These are phyloP conservation scores for Neocucurbitaria cava DNA, from an alignment of 2,329 filamentous ascomycete genomes.

Conservation along the genomic window DNA sequence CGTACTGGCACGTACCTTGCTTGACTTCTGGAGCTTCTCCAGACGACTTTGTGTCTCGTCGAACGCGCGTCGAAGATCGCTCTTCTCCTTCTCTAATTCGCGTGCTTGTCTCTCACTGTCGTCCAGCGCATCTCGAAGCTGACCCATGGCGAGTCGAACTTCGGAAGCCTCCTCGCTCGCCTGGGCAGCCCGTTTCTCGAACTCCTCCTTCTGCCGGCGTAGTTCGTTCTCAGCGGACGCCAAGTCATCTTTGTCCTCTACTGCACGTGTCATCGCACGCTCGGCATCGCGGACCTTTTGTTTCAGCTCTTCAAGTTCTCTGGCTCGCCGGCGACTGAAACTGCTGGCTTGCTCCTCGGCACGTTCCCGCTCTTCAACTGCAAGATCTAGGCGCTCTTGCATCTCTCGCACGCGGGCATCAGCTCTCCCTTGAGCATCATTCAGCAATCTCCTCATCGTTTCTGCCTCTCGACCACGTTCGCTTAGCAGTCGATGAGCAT, in stretches of 20 bases:
- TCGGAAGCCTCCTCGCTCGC: constrained; percentile 77
- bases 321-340: constrained; percentile 74
- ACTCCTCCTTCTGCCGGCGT: constrained; percentile 74
- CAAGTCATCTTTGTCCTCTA: constrained; percentile 79
- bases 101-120: constrained; percentile 84
- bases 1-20: constrained; percentile 53
- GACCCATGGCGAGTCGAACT: constrained; percentile 76
- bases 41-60: constrained; percentile 80
- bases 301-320: constrained; percentile 88
- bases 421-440: constrained; percentile 83
- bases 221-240: constrained; percentile 77
- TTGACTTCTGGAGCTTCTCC: constrained; percentile 78
- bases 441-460: constrained; percentile 88
- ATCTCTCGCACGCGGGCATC: constrained; percentile 87
- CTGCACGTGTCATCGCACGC: constrained; percentile 72
- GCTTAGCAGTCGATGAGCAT: constrained; percentile 83
- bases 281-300: constrained; percentile 81
- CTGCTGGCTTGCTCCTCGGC: constrained; percentile 89
- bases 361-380: constrained; percentile 91
- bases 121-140: constrained; percentile 81
- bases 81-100: constrained; percentile 82
- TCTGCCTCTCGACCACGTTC: constrained; percentile 92
- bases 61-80: constrained; percentile 74
- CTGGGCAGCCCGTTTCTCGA: constrained; percentile 73
- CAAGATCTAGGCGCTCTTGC: constrained; percentile 84